These are phyloP conservation scores for Candida ficus DNA, from an alignment of 805 yeast species.

Conservation along the genomic window DNA sequence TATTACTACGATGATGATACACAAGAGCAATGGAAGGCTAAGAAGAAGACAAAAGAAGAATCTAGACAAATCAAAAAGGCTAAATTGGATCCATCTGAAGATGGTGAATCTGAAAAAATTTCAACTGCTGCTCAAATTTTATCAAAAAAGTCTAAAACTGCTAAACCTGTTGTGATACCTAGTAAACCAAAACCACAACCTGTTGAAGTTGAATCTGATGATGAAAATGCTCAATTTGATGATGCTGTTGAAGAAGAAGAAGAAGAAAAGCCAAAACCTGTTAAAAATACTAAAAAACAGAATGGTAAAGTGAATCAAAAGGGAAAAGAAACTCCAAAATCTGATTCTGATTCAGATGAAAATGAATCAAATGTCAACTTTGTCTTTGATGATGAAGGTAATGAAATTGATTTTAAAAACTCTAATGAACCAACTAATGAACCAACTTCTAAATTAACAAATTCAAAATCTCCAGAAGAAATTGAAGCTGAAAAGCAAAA, in stretches of 20 bases:
- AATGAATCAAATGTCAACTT: constrained; percentile 33
- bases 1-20: constrained; percentile 90
- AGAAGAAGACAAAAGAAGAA: constrained; percentile 68
- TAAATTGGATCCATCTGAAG: constrained; percentile 68
- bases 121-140: constrained; percentile 57
- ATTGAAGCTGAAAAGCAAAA: constrained; percentile 45
- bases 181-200: constrained; percentile 22
- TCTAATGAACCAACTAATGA: constrained; percentile 9
- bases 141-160: constrained; percentile 48
- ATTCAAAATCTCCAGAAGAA: constrained; percentile 24
- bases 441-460: constrained; percentile 9
- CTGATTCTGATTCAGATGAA: too few relatives aligned
- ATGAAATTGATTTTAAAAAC: constrained; percentile 29
- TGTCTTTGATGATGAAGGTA: constrained; percentile 71
- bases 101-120: constrained; percentile 41
- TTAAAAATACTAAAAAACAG: too few relatives aligned
- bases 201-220: constrained; percentile 8
- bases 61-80: constrained; percentile 53
- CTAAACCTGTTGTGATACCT: constrained; percentile 39
- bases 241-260: too few relatives aligned
- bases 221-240: background rate
- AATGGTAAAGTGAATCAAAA: constrained; percentile 8
- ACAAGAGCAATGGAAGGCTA: constrained; percentile 85
- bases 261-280: too few relatives aligned
- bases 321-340: too few relatives aligned